Evolutionary conservation across 495 filamentous ascomycete genomes (phyloP).

Genomic region (Daldinia caldariorum): DNA sequence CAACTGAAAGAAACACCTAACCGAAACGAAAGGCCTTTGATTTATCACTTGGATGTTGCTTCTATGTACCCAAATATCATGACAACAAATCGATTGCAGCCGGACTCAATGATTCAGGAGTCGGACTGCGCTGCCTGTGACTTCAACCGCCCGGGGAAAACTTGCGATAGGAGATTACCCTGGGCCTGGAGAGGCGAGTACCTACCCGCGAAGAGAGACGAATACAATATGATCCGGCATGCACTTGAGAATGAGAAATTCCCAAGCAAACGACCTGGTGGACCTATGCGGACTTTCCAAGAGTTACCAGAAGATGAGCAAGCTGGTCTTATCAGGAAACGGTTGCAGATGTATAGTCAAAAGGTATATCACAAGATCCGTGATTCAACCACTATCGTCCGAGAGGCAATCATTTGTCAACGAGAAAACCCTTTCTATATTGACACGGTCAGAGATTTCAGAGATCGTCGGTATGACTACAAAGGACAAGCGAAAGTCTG

Average conservation of each 20-base stretch:
- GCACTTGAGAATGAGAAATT: conserved; percentile 94
- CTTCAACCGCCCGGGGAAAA: conserved; percentile 98
- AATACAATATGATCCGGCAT: conserved; percentile 98
- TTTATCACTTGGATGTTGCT: conserved; percentile 98
- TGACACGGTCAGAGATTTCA: conserved; percentile 92
- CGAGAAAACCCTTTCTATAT: conserved; percentile 99
- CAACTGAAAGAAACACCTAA: conserved; percentile 83
- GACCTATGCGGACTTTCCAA: conserved; percentile 76
- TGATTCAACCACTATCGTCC: conserved; percentile 89
- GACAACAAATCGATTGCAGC: conserved; percentile 98
- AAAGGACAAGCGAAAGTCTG: conserved; percentile 98
- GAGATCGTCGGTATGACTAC: conserved; percentile 96
- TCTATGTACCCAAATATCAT: conserved; percentile 99
- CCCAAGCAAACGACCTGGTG: conserved; percentile 75
- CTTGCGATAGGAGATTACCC: conserved; percentile 91
- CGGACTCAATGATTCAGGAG: conserved; percentile 97
- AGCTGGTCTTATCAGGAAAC: conserved; percentile 80
- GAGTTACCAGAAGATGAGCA: conserved; percentile 88
- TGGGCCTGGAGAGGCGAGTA: conserved; percentile 99
- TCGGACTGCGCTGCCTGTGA: conserved; percentile 97
- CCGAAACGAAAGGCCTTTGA: conserved; percentile 83
- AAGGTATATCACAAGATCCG: conserved; percentile 99
- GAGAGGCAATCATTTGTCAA: conserved; percentile 98
- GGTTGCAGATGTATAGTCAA: conserved; percentile 91
- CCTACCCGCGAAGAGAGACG: conserved; percentile 91